phyloP scores from a whole-genome alignment of 1,284 basidiomycete genomes.

The Microbotryum saponariae region DNA sequence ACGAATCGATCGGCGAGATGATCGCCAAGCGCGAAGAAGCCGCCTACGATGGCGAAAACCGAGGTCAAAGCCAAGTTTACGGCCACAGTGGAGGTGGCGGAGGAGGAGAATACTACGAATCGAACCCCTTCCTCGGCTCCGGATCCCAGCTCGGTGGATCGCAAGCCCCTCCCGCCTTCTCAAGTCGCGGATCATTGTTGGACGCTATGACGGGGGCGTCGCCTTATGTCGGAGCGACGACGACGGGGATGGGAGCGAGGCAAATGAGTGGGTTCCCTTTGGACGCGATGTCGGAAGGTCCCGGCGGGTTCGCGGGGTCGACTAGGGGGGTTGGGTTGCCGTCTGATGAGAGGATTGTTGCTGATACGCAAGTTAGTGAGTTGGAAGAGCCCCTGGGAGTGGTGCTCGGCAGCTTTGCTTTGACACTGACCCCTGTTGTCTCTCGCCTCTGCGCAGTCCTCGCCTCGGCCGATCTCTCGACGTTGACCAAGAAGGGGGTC shows the following conservation, averaged over 20 bases:
- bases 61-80: conserved; percentile 45
- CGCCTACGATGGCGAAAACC: conserved; percentile 53
- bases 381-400: not conserved
- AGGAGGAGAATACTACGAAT: too few species aligned
- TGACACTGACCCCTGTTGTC: not conserved
- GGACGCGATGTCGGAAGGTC: not conserved
- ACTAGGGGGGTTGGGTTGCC: conserved; percentile 14
- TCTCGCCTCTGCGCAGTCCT: conserved; percentile 53
- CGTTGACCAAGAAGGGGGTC: conserved; percentile 81
- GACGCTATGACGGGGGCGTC: not conserved
- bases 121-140: not conserved
- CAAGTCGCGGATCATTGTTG: conserved; percentile 1
- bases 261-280: not conserved
- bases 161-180: not conserved
- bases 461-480: conserved; percentile 69
- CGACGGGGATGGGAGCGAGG: not conserved
- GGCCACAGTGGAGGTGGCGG: too few species aligned
- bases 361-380: conserved; percentile 28
- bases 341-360: conserved; percentile 26
- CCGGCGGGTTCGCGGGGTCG: not conserved
- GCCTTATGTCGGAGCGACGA: not conserved
- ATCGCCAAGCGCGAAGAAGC: conserved; percentile 32
- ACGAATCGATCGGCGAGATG: conserved; percentile 32
- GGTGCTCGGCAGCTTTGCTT: not conserved
- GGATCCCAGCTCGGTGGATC: conserved; percentile 14